A percentile compares a stretch with the other conserved stretches of the same genome.
phyloP scores from a whole-genome alignment of 2,329 filamentous ascomycete genomes.

The Nectriaceae sp. region DNA sequence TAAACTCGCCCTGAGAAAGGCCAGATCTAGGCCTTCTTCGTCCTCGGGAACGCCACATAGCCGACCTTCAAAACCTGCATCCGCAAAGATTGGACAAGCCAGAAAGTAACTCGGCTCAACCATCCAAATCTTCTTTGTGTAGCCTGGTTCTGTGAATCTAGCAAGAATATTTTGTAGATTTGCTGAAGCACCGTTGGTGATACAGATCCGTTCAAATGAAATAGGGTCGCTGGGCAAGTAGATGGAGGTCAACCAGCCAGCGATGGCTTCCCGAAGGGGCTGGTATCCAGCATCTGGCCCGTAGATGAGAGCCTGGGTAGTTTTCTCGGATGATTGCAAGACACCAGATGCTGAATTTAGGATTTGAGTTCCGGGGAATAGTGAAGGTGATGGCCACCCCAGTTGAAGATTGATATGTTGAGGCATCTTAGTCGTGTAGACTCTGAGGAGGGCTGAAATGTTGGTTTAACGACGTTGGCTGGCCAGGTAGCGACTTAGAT shows the following conservation, averaged over 20 bases:
- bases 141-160: slow-evolving; percentile 61
- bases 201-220: slow-evolving; percentile 9
- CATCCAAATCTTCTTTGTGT: slow-evolving; percentile 65
- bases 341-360: too few relatives aligned
- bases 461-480: too few relatives aligned
- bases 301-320: slow-evolving; percentile 13
- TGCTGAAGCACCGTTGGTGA: slow-evolving; percentile 15
- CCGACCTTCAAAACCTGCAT: slow-evolving; percentile 60
- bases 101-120: slow-evolving; percentile 68
- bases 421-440: too few relatives aligned
- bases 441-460: too few relatives aligned
- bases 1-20: not conserved
- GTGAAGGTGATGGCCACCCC: too few relatives aligned
- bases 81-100: slow-evolving; percentile 65
- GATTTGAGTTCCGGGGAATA: too few relatives aligned
- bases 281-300: slow-evolving; percentile 15
- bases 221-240: slow-evolving; percentile 2
- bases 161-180: slow-evolving; percentile 35
- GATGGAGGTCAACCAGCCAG: slow-evolving; percentile 10
- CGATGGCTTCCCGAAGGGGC: slow-evolving; percentile 14
- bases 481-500: too few relatives aligned
- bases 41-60: slow-evolving; percentile 63
- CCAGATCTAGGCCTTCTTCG: slow-evolving; percentile 22
- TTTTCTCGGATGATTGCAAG: too few relatives aligned
- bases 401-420: too few relatives aligned